These are phyloP conservation scores for Pseudoneurospora amorphoporcata DNA, from an alignment of 495 filamentous ascomycete species.

Conservation along the genomic window DNA sequence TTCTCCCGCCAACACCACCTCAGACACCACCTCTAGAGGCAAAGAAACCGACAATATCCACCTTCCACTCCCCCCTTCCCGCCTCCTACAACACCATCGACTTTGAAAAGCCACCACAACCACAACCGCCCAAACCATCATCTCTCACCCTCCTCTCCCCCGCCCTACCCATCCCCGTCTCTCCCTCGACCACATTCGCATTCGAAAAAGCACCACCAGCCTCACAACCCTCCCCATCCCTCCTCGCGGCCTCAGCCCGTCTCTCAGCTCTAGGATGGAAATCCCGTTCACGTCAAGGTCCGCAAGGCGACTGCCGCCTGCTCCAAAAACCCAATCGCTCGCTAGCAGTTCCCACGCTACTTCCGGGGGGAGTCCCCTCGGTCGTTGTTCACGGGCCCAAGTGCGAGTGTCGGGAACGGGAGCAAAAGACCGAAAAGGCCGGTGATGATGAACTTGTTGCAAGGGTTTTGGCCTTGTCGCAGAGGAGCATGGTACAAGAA, in stretches of 20 bases:
- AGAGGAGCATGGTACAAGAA: not conserved
- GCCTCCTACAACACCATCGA: not conserved
- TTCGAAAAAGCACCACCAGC: not conserved
- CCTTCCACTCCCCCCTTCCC: not conserved
- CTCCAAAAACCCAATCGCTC: not conserved
- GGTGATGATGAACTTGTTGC: not conserved
- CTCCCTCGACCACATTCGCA: not conserved
- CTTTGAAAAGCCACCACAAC: not conserved
- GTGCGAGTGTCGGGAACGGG: not conserved
- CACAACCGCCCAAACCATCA: not conserved
- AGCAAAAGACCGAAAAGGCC: not conserved
- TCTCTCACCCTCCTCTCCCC: not conserved
- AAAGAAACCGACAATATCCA: not conserved
- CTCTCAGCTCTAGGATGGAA: not conserved
- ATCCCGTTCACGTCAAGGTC: not conserved
- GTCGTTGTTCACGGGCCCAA: not conserved
- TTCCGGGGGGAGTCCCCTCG: not conserved
- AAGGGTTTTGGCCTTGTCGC: not conserved
- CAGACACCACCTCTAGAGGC: not conserved
- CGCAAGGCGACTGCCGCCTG: not conserved
- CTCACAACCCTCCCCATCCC: not conserved
- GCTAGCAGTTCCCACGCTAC: not conserved
- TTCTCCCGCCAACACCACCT: not conserved
- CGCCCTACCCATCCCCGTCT: not conserved
- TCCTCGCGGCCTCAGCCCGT: not conserved